A percentile compares a stretch with the other conserved stretches of the same genome.
Evolutionary conservation across 371 early-diverging fungal species (phyloP).

Genomic region (Quaeritorhiza haematococci): DNA sequence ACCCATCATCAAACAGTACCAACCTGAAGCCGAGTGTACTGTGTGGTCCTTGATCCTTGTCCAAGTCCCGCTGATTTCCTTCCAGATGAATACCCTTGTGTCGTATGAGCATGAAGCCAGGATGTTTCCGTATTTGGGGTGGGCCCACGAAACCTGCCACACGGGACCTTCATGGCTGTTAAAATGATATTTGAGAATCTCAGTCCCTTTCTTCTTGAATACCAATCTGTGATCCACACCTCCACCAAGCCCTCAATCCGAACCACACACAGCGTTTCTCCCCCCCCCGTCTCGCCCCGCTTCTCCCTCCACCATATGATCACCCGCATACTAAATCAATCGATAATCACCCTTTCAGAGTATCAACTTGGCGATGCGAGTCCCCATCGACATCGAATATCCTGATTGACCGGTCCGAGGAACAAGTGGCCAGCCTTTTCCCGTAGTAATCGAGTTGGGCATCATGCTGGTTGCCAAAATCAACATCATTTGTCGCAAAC

Average conservation of each 20-base stretch:
- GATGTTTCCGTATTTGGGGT: constrained; percentile 93
- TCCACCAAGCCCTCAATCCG: too few relatives aligned
- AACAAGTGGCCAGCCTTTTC: constrained; percentile 92
- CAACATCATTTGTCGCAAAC: too few relatives aligned
- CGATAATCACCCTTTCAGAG: constrained; percentile 63
- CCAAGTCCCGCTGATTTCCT: constrained; percentile 81
- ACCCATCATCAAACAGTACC: background rate
- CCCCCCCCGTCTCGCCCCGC: too few relatives aligned
- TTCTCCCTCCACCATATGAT: too few relatives aligned
- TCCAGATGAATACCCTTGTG: constrained; percentile 90
- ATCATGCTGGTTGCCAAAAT: constrained; percentile 72
- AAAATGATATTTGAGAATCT: too few relatives aligned
- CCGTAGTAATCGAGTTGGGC: constrained; percentile 97
- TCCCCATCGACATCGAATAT: constrained; percentile 87
- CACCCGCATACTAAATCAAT: too few relatives aligned
- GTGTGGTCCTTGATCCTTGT: constrained; percentile 84
- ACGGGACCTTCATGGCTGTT: constrained; percentile 97
- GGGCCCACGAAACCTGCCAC: constrained; percentile 99
- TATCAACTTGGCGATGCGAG: constrained; percentile 70
- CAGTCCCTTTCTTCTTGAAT: too few relatives aligned
- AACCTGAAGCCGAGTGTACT: constrained; percentile 84
- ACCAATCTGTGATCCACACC: too few relatives aligned
- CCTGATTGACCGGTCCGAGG: constrained; percentile 88
- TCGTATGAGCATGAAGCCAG: constrained; percentile 96
- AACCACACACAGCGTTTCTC: too few relatives aligned